A percentile compares a stretch with the other conserved stretches of the same genome.
Conservation (phyloP, 192 early-diverging fungal species). For the Diversispora eburnea region DNA sequence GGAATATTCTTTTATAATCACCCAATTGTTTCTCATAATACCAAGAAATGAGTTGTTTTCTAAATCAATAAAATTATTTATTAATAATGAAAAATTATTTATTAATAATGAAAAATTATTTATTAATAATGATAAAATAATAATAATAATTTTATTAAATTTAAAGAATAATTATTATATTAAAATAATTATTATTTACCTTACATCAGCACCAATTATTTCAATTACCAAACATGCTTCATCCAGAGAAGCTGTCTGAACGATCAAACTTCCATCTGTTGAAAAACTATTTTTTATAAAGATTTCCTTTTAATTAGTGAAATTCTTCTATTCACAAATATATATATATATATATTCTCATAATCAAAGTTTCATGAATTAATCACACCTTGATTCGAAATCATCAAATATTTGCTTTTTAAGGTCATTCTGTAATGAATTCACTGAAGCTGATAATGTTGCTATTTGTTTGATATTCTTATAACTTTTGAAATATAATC, state of each 20-base stretch:
- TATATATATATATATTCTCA: background rate
- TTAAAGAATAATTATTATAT: background rate
- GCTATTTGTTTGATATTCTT: slow-evolving; percentile 74
- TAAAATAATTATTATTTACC: slow-evolving; percentile 34
- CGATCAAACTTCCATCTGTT: slow-evolving; percentile 54
- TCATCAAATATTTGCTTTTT: slow-evolving; percentile 63
- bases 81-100: background rate
- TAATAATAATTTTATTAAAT: background rate
- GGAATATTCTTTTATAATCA: slow-evolving; percentile 80
- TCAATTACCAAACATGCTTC: slow-evolving; percentile 79
- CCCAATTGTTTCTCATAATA: slow-evolving; percentile 82
- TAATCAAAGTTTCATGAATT: background rate
- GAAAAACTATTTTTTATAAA: slow-evolving; percentile 50
- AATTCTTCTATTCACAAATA: background rate
- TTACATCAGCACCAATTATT: slow-evolving; percentile 62
- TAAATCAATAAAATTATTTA: slow-evolving; percentile 15
- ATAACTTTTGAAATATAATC: slow-evolving; percentile 71
- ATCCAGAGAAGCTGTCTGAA: slow-evolving; percentile 50
- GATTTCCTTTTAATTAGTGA: too few species aligned
- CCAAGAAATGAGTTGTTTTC: slow-evolving; percentile 62
- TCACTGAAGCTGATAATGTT: slow-evolving; percentile 59
- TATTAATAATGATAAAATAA: background rate
- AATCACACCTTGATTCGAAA: slow-evolving; percentile 63
- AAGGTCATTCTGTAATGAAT: slow-evolving; percentile 58
- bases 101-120: background rate